Evolutionary conservation across 176 grass and related monocot genomes (phyloP).

Genomic region (Zizania latifolia): DNA sequence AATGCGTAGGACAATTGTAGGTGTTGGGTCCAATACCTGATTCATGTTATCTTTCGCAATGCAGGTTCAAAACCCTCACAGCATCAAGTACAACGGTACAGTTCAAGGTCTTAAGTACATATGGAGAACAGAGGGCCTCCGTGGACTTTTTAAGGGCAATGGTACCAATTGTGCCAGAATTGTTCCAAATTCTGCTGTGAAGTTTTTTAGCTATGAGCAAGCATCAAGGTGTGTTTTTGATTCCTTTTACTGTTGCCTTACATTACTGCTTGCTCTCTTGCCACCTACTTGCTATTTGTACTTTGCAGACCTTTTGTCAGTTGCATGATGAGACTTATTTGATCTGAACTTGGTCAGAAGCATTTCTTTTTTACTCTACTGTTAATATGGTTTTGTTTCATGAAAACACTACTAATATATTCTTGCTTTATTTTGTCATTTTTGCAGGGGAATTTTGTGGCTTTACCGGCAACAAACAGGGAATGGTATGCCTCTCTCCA

Average conservation of each 20-base stretch:
- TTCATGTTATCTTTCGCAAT: constrained; percentile 9
- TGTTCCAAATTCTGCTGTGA: constrained; percentile 94
- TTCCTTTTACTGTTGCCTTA: neutral
- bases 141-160: constrained; percentile 96
- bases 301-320: constrained; percentile 11
- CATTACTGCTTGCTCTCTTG: neutral
- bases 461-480: constrained; percentile 74
- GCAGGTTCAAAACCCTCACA: constrained; percentile 97
- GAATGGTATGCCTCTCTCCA: constrained; percentile 48
- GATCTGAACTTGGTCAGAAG: constrained; percentile 29
- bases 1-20: neutral
- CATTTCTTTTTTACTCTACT: neutral
- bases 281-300: constrained; percentile 19
- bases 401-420: neutral
- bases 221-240: constrained; percentile 59
- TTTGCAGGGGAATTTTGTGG: constrained; percentile 83
- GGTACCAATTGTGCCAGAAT: constrained; percentile 98
- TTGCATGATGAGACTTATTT: constrained; percentile 20
- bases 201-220: constrained; percentile 99
- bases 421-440: constrained; percentile 1
- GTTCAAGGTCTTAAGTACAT: constrained; percentile 95
- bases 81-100: constrained; percentile 95
- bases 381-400: neutral
- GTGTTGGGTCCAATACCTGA: neutral
- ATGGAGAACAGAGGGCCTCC: constrained; percentile 85